These are phyloP conservation scores for Alliaria petiolata DNA, from an alignment of 345 rosid species.

Conservation along the genomic window DNA sequence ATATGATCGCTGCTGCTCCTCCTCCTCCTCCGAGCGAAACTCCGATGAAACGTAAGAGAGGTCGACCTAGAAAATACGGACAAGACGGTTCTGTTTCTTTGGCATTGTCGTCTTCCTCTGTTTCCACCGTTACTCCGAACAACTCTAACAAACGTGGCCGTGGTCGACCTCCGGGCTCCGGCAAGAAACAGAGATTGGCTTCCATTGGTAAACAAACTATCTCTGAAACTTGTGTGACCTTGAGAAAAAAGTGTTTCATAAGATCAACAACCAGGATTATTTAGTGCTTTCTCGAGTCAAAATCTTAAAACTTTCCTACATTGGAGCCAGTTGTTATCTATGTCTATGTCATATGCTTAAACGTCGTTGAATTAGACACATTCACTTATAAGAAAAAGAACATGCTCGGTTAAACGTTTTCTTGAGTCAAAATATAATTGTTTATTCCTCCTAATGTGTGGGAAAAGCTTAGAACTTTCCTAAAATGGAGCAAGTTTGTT, in stretches of 20 bases:
- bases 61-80: slow-evolving; percentile 89
- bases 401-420: not conserved
- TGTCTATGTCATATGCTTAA: not conserved
- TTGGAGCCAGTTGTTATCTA: not conserved
- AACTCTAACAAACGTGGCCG: slow-evolving; percentile 71
- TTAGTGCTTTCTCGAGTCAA: not conserved
- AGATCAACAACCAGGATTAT: not conserved
- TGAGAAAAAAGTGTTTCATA: not conserved
- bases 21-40: slow-evolving; percentile 44
- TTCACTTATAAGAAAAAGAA: not conserved
- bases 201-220: slow-evolving; percentile 50
- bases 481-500: not conserved
- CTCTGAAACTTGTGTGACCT: slow-evolving; percentile 2
- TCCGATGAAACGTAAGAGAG: slow-evolving; percentile 74
- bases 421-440: not conserved
- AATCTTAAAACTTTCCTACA: not conserved
- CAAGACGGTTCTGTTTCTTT: slow-evolving; percentile 70
- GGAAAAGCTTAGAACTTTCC: not conserved
- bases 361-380: not conserved
- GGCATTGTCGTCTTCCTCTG: slow-evolving; percentile 71
- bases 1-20: slow-evolving; percentile 43
- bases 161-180: slow-evolving; percentile 88
- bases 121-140: slow-evolving; percentile 41
- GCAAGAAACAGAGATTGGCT: slow-evolving; percentile 71
- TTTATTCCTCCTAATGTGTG: not conserved